These are phyloP conservation scores for Cudoniella acicularis DNA, from an alignment of 495 filamentous ascomycete genomes.

Conservation along the genomic window DNA sequence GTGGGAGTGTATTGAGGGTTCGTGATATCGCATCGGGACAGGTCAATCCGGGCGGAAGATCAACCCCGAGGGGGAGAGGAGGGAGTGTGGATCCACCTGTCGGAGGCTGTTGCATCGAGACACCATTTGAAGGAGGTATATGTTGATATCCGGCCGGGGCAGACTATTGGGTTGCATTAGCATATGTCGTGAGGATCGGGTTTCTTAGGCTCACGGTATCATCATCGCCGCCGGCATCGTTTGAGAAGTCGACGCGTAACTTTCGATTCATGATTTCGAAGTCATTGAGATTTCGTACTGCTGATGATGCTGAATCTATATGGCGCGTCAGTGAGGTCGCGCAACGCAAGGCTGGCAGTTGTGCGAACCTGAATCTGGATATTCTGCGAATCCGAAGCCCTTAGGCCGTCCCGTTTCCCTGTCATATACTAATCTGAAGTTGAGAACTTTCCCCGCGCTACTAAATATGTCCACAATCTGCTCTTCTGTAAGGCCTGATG, in stretches of 20 bases:
- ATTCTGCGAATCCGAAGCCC: slow-evolving; percentile 95
- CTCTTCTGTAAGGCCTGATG: slow-evolving; percentile 78
- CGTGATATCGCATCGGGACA: slow-evolving; percentile 88
- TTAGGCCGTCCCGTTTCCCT: slow-evolving; percentile 92
- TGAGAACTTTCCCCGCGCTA: slow-evolving; percentile 81
- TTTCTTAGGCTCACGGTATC: neutral
- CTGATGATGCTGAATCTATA: slow-evolving; percentile 84
- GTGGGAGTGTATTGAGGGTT: slow-evolving; percentile 79
- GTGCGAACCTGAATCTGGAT: slow-evolving; percentile 62
- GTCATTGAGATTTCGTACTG: slow-evolving; percentile 93
- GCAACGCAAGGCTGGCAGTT: neutral
- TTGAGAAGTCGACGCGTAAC: slow-evolving; percentile 89
- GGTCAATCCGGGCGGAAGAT: slow-evolving; percentile 73
- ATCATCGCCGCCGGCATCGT: slow-evolving; percentile 80
- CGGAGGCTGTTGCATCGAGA: slow-evolving; percentile 20
- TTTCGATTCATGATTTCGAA: slow-evolving; percentile 95
- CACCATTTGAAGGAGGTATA: slow-evolving; percentile 21
- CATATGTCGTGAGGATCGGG: neutral
- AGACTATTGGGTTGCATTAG: slow-evolving; percentile 4
- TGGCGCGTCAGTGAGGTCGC: slow-evolving; percentile 3
- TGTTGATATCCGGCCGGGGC: slow-evolving; percentile 19
- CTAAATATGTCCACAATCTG: slow-evolving; percentile 90
- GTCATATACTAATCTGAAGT: slow-evolving; percentile 93
- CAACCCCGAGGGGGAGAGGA: slow-evolving; percentile 77
- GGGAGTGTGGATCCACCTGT: slow-evolving; percentile 50